These are phyloP conservation scores for Lantana camara DNA, from an alignment of 257 asterid species.

Conservation along the genomic window DNA sequence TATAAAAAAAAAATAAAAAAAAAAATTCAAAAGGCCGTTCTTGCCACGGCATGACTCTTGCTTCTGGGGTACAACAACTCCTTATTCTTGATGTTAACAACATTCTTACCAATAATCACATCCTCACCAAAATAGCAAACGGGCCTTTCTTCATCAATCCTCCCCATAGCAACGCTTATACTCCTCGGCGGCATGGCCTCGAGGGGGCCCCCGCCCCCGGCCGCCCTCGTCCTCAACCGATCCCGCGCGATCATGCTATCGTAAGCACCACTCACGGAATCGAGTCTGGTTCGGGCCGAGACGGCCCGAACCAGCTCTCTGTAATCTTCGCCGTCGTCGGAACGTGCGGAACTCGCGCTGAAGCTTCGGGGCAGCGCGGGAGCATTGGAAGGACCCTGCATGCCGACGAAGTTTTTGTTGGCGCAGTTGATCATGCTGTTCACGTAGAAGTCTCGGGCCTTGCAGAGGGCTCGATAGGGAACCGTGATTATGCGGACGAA, in stretches of 20 bases:
- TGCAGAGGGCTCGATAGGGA: constrained; percentile 48
- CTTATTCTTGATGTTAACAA: constrained; percentile 10
- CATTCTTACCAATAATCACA: background rate
- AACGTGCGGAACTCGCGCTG: constrained; percentile 39
- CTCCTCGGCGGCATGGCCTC: constrained; percentile 63
- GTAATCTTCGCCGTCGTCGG: constrained; percentile 38
- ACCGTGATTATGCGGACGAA: constrained; percentile 49
- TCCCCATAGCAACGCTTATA: constrained; percentile 76
- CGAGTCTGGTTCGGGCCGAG: constrained; percentile 35
- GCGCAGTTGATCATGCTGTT: constrained; percentile 43
- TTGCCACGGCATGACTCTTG: constrained; percentile 60
- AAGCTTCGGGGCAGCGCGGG: constrained; percentile 47
- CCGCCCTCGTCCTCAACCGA: constrained; percentile 26
- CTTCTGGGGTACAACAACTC: constrained; percentile 57
- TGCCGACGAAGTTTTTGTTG: constrained; percentile 29
- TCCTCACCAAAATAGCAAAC: constrained; percentile 46
- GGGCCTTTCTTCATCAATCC: constrained; percentile 81
- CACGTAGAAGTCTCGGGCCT: constrained; percentile 53
- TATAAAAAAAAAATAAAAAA: no score
- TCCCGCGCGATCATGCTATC: constrained; percentile 19
- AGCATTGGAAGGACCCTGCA: constrained; percentile 30
- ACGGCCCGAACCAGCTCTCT: constrained; percentile 54
- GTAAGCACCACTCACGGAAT: constrained; percentile 16
- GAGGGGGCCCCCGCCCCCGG: constrained; percentile 20
- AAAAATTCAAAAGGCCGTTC: constrained; percentile 29